Base-by-base conservation (phyloP, 2,329 filamentous ascomycete species). In the Davidsoniella virescens region DNA sequence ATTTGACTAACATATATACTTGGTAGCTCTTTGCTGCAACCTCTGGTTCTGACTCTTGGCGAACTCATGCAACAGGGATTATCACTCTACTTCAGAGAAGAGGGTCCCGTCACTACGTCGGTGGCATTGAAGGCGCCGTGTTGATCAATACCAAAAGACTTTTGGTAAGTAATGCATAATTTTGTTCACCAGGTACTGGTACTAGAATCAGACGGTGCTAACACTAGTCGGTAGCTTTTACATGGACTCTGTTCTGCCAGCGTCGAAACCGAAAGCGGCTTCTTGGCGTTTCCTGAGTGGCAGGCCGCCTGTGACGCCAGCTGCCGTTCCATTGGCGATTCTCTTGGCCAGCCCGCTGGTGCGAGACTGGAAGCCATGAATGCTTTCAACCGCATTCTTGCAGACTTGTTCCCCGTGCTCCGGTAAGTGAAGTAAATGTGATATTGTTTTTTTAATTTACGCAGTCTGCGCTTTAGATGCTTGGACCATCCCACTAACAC, bases 11-110 rank as follows among this genome's bases (percentile, higher is more conserved):
- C 17, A 18, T 42, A 18, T 33, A 7, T 23, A 12, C 39, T 3
- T 5, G 9, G 9, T 42, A 67, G 65, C 56, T 67, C n/a, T 68
- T 68, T 56, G 65, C 66, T 4, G 66, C 65, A n/a, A 69, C 65
- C 5, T 56, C 55, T 20, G 56, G 60, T 29, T 52, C 64, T 4
- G 56, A 60, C 33, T 64, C 61, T 37, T 68, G 65, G 65, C 58
- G 65, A 53, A 60, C 63, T 47, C 66, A 69, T 54, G 64, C 65
- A 9, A 59, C 57, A 29, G 65, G 65, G 18, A 63, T 67, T 44
- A 59, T 61, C 5, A 58, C 56, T n/a, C 55, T 68, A 44, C 63
- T 68, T 52, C 60, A 65, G 54, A 60, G 64, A 44, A 64, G 66
- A 17, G 66, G 66, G n/a, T 56, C 61, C 8, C 56, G 56, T 5